Conservation (phyloP, 331 rosid species). For the Acacia pycnantha region DNA sequence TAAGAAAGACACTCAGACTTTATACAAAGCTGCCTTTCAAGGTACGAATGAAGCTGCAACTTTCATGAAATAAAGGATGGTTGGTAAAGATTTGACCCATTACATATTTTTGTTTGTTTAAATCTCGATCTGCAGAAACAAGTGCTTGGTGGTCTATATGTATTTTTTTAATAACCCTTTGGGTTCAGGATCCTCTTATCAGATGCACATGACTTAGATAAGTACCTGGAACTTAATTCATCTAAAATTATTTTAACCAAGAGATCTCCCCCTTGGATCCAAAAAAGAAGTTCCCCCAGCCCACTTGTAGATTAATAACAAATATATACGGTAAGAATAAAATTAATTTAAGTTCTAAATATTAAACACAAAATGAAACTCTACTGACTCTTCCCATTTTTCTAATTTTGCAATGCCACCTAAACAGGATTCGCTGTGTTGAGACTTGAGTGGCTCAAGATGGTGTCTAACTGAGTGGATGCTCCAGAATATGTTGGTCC, state of each 20-base stretch:
- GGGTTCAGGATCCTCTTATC: too few relatives aligned
- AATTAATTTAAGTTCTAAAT: background rate
- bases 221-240: too few relatives aligned
- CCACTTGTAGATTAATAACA: background rate
- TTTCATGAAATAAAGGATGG: background rate
- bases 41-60: background rate
- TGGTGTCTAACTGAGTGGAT: conserved; percentile 11
- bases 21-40: conserved; percentile 32
- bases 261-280: background rate
- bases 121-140: background rate
- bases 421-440: conserved; percentile 16
- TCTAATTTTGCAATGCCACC: conserved; percentile 7
- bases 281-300: background rate
- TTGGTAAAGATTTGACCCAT: background rate
- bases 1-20: background rate
- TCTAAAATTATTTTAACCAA: too few relatives aligned
- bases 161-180: too few relatives aligned
- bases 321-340: background rate
- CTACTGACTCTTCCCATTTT: background rate
- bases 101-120: background rate
- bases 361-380: background rate
- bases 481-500: conserved; percentile 33
- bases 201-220: too few relatives aligned
- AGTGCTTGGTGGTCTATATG: too few relatives aligned
- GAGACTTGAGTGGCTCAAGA: conserved; percentile 38